A percentile compares a stretch with the other conserved stretches of the same genome.
phyloP scores from a whole-genome alignment of 2,329 filamentous ascomycete species.

The Periconia macrospinosa region DNA sequence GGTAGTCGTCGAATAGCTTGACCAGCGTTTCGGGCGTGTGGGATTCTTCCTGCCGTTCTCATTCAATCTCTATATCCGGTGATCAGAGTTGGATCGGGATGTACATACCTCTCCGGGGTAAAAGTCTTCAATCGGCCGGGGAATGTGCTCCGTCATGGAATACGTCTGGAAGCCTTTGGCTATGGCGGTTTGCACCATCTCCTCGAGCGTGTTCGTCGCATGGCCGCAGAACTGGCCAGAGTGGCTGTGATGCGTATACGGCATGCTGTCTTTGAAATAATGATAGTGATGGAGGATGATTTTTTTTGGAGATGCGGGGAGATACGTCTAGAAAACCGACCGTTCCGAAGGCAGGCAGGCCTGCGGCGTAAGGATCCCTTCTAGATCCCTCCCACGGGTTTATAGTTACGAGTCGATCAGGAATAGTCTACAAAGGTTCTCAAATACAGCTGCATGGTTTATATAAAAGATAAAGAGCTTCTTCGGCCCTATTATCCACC shows the following conservation, averaged over 20 bases:
- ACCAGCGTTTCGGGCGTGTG: conserved; percentile 37
- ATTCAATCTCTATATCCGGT: conserved; percentile 8
- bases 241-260: conserved; percentile 97
- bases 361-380: too few species aligned
- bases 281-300: not conserved
- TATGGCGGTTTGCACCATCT: conserved; percentile 79
- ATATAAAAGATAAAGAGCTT: too few species aligned
- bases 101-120: conserved; percentile 82
- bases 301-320: not conserved
- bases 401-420: conserved; percentile 1
- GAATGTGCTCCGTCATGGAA: conserved; percentile 94
- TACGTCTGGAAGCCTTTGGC: conserved; percentile 77
- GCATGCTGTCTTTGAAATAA: conserved; percentile 60
- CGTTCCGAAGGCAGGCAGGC: not conserved
- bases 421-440: too few species aligned
- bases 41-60: conserved; percentile 12
- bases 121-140: conserved; percentile 74
- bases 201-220: conserved; percentile 81
- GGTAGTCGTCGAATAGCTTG: conserved; percentile 69
- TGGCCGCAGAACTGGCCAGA: conserved; percentile 95
- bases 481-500: too few species aligned
- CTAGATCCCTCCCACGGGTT: not conserved
- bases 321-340: not conserved
- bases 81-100: not conserved
- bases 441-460: too few species aligned